A percentile compares a stretch with the other conserved stretches of the same genome.
Evolutionary conservation across 2,329 filamentous ascomycete genomes (phyloP).

Genomic region (Fusarium ramigenum): DNA sequence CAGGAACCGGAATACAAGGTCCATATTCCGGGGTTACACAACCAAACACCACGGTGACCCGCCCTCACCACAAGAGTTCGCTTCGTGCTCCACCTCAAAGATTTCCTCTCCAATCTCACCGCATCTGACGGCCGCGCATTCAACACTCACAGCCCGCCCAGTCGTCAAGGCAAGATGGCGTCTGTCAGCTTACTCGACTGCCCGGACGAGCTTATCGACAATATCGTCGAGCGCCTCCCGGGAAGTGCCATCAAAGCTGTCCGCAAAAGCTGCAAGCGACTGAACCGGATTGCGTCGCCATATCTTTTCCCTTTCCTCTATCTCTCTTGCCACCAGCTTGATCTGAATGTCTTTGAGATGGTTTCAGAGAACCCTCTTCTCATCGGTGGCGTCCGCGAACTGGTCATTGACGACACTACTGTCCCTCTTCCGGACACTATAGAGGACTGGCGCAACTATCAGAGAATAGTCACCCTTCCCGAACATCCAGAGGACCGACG

Average conservation of each 20-base stretch:
- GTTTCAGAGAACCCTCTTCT: background rate
- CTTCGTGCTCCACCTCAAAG: too few species aligned
- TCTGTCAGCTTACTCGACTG: background rate
- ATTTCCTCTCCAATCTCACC: background rate
- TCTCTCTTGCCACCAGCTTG: conserved; percentile 15
- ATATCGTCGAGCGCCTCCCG: background rate
- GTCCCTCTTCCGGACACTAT: background rate
- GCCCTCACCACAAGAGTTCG: too few species aligned
- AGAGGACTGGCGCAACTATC: background rate
- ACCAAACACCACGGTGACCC: too few species aligned
- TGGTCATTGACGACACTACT: conserved; percentile 1
- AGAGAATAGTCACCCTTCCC: background rate
- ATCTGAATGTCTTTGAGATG: conserved; percentile 1
- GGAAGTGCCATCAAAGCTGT: background rate
- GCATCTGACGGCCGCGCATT: background rate
- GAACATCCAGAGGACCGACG: background rate
- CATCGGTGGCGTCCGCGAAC: background rate
- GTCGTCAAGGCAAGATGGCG: background rate
- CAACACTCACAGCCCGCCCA: background rate
- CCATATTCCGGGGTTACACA: background rate
- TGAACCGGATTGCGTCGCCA: background rate
- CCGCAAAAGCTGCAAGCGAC: background rate
- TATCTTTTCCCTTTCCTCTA: background rate
- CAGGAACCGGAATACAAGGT: too few species aligned
- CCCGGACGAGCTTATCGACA: background rate